These are phyloP conservation scores for Cladosporium sp. DNA, from an alignment of 2,329 filamentous ascomycete genomes.

Conservation along the genomic window DNA sequence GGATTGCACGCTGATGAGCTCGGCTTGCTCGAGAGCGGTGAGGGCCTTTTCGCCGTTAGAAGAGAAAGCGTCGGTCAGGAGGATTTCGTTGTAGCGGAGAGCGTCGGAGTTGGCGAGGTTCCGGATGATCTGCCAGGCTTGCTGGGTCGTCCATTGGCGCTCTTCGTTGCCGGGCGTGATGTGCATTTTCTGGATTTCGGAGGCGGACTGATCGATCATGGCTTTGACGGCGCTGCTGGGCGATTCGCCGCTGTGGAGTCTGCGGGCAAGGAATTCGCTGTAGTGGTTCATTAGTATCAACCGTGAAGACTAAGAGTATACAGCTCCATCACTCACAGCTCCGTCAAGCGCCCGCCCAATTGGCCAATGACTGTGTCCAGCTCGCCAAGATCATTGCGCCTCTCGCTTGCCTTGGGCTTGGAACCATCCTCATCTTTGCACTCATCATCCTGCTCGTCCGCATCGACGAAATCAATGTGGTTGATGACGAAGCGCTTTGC, in stretches of 20 bases:
- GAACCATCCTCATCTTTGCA: slow-evolving; percentile 41
- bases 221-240: slow-evolving; percentile 79
- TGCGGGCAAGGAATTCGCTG: slow-evolving; percentile 79
- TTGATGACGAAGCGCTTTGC: slow-evolving; percentile 89
- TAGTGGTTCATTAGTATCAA: background rate
- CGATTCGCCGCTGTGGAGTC: slow-evolving; percentile 82
- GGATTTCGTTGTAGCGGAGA: slow-evolving; percentile 81
- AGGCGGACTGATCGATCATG: slow-evolving; percentile 84
- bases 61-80: slow-evolving; percentile 75
- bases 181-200: slow-evolving; percentile 92
- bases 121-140: slow-evolving; percentile 88
- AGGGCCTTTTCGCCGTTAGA: slow-evolving; percentile 72
- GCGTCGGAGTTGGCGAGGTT: slow-evolving; percentile 68
- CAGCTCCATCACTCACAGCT: slow-evolving; percentile 53
- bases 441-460: slow-evolving; percentile 32
- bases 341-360: slow-evolving; percentile 88
- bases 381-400: slow-evolving; percentile 61
- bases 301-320: background rate
- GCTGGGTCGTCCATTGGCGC: slow-evolving; percentile 74
- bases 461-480: slow-evolving; percentile 61
- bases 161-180: slow-evolving; percentile 63
- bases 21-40: slow-evolving; percentile 77
- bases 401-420: slow-evolving; percentile 49
- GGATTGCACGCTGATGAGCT: slow-evolving; percentile 76
- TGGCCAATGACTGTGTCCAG: slow-evolving; percentile 79